Percentiles rank a stretch among this genome's conserved stretches.
These are phyloP conservation scores for Pistacia vera DNA, from an alignment of 345 rosid species.

Conservation along the genomic window DNA sequence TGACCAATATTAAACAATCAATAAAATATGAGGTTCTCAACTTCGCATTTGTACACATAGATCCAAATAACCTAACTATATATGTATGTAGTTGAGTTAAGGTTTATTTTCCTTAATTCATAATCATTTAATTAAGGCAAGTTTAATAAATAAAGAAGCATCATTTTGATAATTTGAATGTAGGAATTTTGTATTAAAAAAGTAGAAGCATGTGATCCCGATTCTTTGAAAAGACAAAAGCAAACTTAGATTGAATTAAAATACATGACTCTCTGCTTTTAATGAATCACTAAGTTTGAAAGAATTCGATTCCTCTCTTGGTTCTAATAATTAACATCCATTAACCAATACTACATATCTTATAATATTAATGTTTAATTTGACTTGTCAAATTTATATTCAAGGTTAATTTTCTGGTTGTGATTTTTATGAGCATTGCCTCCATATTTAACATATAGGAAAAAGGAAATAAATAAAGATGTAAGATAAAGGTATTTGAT, in stretches of 20 bases:
- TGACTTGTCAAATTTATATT: too few species aligned
- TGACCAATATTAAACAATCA: too few species aligned
- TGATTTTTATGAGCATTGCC: too few species aligned
- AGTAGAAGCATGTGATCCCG: conserved; percentile 12
- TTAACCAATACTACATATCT: too few species aligned
- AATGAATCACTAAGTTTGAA: too few species aligned
- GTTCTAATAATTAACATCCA: not conserved
- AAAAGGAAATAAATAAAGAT: too few species aligned
- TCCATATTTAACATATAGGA: too few species aligned
- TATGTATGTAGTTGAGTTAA: not conserved
- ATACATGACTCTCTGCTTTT: conserved; percentile 3
- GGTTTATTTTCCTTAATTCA: not conserved
- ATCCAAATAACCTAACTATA: not conserved
- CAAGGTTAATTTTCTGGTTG: too few species aligned
- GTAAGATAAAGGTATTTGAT: too few species aligned
- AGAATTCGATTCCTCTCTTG: conserved; percentile 23
- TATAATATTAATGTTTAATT: too few species aligned
- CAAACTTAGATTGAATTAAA: not conserved
- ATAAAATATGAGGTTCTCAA: too few species aligned
- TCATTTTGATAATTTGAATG: not conserved
- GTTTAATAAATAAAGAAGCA: not conserved
- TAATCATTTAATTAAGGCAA: too few species aligned
- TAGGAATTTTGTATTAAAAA: not conserved
- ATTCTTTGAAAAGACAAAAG: conserved; percentile 18
- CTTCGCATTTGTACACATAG: not conserved